Percentiles rank a stretch among this genome's conserved stretches.
Conservation (phyloP, 2,329 filamentous ascomycete genomes). For the Fusarium siculi region DNA sequence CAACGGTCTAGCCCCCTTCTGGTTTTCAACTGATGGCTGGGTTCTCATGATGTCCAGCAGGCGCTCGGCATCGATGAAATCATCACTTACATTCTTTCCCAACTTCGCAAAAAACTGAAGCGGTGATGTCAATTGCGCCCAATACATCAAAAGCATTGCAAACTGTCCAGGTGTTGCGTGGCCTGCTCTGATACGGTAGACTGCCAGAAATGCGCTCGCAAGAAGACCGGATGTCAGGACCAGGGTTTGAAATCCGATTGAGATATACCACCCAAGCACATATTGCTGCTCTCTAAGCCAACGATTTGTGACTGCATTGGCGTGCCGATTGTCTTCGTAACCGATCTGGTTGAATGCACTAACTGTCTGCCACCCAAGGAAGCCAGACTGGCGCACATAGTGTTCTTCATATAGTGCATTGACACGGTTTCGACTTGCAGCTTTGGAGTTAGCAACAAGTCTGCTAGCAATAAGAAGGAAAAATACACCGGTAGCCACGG, state of each 20-base stretch:
- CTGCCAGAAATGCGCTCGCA: conserved; percentile 68
- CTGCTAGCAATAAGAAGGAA: conserved; percentile 65
- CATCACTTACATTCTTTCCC: conserved; percentile 65
- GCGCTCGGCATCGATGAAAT: conserved; percentile 67
- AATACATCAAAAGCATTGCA: conserved; percentile 77
- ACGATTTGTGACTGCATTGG: conserved; percentile 58
- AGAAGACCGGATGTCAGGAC: conserved; percentile 77
- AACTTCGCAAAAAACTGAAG: conserved; percentile 74
- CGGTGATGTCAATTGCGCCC: conserved; percentile 77
- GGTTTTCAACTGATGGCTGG: conserved; percentile 65
- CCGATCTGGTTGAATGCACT: conserved; percentile 68
- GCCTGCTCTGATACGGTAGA: conserved; percentile 73
- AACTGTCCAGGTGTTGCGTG: conserved; percentile 73
- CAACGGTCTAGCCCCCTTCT: conserved; percentile 60
- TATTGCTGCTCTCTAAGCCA: conserved; percentile 53
- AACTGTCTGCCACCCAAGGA: conserved; percentile 69
- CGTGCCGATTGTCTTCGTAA: conserved; percentile 66
- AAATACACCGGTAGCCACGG: conserved; percentile 65
- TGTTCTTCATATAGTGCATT: conserved; percentile 66
- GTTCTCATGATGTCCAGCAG: conserved; percentile 68
- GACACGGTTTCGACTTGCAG: conserved; percentile 61
- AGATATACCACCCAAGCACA: conserved; percentile 58
- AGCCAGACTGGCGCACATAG: conserved; percentile 64
- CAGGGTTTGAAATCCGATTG: conserved; percentile 67
- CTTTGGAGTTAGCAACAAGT: conserved; percentile 62